phyloP scores from a whole-genome alignment of 805 yeast genomes.

The Pichia manshurica region DNA sequence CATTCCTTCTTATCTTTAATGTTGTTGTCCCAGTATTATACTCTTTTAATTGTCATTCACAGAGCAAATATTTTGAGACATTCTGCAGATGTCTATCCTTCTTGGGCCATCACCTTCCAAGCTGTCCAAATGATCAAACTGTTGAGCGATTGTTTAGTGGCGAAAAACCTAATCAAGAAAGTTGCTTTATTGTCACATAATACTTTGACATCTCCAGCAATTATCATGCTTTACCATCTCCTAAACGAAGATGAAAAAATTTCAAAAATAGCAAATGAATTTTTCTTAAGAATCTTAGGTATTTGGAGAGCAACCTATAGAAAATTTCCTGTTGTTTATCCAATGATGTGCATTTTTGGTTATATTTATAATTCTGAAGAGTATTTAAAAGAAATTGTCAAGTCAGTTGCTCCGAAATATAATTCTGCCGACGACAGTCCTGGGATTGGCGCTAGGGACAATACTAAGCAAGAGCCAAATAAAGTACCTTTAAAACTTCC shows the following conservation, averaged over 20 bases:
- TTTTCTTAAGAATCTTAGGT: constrained; percentile 20
- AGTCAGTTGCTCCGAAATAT: constrained; percentile 9
- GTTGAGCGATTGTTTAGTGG: constrained; percentile 50
- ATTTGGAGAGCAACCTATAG: constrained; percentile 38
- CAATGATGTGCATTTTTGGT: constrained; percentile 48
- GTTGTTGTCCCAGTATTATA: constrained; percentile 64
- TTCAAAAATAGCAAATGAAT: constrained; percentile 21
- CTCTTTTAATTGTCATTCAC: constrained; percentile 65
- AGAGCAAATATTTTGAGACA: constrained; percentile 55
- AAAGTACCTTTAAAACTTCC: constrained; percentile 2
- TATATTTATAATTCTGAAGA: constrained; percentile 32
- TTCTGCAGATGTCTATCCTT: constrained; percentile 36
- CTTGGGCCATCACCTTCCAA: constrained; percentile 78
- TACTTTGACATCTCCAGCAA: constrained; percentile 51
- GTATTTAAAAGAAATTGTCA: constrained; percentile 17
- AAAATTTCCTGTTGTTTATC: constrained; percentile 50
- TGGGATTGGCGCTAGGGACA: not conserved
- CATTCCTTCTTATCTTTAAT: constrained; percentile 55
- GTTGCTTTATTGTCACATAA: constrained; percentile 36
- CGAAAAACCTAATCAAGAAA: constrained; percentile 43
- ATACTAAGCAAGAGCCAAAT: not conserved
- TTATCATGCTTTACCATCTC: constrained; percentile 67
- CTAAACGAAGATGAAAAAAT: constrained; percentile 24
- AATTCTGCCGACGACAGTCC: not conserved
- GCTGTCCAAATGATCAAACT: constrained; percentile 71